Percentiles rank a stretch among this genome's conserved stretches.
Conservation (phyloP, 1,139 yeast species). For the Blastobotrys apis region DNA sequence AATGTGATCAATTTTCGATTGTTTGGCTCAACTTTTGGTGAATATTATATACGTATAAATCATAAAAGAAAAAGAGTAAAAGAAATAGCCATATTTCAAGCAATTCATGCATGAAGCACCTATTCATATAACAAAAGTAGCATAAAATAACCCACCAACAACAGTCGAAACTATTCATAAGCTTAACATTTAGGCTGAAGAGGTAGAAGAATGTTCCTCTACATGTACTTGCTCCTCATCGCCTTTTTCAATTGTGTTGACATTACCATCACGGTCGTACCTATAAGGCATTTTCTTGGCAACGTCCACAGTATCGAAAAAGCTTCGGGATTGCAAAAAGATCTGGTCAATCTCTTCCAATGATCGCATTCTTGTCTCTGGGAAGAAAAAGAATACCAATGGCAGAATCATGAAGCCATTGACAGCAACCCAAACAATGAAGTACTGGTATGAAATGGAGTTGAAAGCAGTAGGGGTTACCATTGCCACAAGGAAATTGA, state of each 20-base stretch:
- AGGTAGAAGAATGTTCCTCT: too few relatives aligned
- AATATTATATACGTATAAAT: too few relatives aligned
- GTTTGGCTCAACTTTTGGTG: too few relatives aligned
- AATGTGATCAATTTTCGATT: too few relatives aligned
- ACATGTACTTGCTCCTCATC: conserved; percentile 2
- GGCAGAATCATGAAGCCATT: conserved; percentile 46
- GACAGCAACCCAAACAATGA: conserved; percentile 59
- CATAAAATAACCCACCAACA: not conserved
- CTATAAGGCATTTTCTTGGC: conserved; percentile 14
- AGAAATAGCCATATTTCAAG: too few relatives aligned
- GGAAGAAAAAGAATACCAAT: conserved; percentile 54
- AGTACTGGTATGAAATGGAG: conserved; percentile 50
- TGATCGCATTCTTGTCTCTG: conserved; percentile 63
- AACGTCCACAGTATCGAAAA: conserved; percentile 16
- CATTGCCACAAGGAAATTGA: conserved; percentile 42
- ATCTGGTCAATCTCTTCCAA: conserved; percentile 62
- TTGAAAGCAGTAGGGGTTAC: conserved; percentile 41
- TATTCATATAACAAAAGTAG: too few relatives aligned
- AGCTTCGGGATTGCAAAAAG: conserved; percentile 25
- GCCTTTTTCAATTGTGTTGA: not conserved
- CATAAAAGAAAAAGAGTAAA: not conserved
- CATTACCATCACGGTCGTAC: too few relatives aligned
- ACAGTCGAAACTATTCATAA: too few relatives aligned
- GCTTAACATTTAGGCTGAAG: too few relatives aligned
- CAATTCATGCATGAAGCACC: too few relatives aligned